These are phyloP conservation scores for Ampelocalamus luodianensis DNA, from an alignment of 176 grass and related monocot genomes.

Conservation along the genomic window DNA sequence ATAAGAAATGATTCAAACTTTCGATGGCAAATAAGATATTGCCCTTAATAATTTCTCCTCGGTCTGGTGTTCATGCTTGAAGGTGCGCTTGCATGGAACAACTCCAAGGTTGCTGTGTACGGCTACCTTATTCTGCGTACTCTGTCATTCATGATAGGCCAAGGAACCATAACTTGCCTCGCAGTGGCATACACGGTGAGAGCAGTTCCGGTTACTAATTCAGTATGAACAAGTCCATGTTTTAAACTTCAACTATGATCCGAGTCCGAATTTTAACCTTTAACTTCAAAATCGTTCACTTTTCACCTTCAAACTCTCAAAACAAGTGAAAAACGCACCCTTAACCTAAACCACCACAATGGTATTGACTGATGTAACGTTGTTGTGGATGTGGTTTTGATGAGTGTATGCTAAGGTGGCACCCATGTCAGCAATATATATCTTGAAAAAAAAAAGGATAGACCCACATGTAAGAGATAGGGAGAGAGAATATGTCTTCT, in stretches of 20 bases:
- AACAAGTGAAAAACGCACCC: not conserved
- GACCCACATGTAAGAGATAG: not conserved
- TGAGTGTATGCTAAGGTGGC: not conserved
- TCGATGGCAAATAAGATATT: no score
- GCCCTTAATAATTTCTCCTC: not conserved
- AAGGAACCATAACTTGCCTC: slow-evolving; percentile 82
- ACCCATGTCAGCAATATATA: not conserved
- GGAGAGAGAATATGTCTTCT: not conserved
- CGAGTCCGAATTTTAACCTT: not conserved
- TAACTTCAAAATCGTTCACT: not conserved
- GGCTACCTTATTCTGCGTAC: slow-evolving; percentile 64
- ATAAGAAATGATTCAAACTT: no score
- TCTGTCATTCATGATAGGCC: slow-evolving; percentile 70
- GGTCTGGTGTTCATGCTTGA: not conserved
- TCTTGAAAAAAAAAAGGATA: not conserved
- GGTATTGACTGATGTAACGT: no score
- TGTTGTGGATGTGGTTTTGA: not conserved
- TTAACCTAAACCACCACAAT: not conserved
- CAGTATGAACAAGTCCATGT: no score
- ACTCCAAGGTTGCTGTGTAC: slow-evolving; percentile 64
- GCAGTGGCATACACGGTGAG: slow-evolving; percentile 74
- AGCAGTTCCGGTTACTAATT: not conserved
- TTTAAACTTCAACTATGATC: no score
- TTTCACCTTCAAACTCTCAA: not conserved
- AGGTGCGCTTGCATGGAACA: slow-evolving; percentile 74